phyloP scores from a whole-genome alignment of 495 filamentous ascomycete genomes.

The Parathielavia appendiculata region DNA sequence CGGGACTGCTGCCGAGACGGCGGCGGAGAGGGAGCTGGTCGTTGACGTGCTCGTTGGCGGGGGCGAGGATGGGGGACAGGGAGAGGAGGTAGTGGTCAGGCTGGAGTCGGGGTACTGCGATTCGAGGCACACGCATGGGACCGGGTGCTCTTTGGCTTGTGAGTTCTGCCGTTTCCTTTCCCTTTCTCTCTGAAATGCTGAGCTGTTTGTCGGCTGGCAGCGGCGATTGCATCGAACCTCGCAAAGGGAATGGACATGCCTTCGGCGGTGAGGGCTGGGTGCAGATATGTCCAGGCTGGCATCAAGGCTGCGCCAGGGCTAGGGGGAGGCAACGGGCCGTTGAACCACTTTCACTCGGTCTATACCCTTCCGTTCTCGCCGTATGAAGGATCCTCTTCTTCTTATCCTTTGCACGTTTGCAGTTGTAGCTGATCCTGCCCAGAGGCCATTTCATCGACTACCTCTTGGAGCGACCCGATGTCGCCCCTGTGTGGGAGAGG shows the following conservation, averaged over 20 bases:
- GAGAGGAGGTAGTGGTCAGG: slow-evolving; percentile 31
- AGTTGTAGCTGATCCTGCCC: neutral
- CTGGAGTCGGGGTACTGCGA: slow-evolving; percentile 64
- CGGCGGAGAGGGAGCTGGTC: slow-evolving; percentile 57
- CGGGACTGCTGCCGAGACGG: slow-evolving; percentile 46
- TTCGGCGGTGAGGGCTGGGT: slow-evolving; percentile 62
- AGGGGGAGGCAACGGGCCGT: slow-evolving; percentile 78
- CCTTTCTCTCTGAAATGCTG: neutral
- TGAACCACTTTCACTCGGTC: slow-evolving; percentile 90
- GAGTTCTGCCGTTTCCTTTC: slow-evolving; percentile 25
- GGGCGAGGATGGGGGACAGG: slow-evolving; percentile 33
- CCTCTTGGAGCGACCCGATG: slow-evolving; percentile 67
- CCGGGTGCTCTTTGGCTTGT: slow-evolving; percentile 91
- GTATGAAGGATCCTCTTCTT: slow-evolving; percentile 40
- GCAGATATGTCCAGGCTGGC: slow-evolving; percentile 75
- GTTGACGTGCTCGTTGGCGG: slow-evolving; percentile 67
- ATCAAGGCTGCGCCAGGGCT: slow-evolving; percentile 71
- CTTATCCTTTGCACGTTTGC: neutral
- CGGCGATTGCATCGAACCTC: slow-evolving; percentile 84
- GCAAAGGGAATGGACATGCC: slow-evolving; percentile 55
- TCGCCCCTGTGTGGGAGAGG: slow-evolving; percentile 61
- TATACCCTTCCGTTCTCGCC: slow-evolving; percentile 74
- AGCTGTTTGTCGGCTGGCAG: slow-evolving; percentile 32
- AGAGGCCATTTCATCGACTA: slow-evolving; percentile 84
- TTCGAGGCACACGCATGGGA: slow-evolving; percentile 86